Base-by-base conservation (phyloP, 1,139 yeast species). In the Nadsonia starkeyi-henricii region DNA sequence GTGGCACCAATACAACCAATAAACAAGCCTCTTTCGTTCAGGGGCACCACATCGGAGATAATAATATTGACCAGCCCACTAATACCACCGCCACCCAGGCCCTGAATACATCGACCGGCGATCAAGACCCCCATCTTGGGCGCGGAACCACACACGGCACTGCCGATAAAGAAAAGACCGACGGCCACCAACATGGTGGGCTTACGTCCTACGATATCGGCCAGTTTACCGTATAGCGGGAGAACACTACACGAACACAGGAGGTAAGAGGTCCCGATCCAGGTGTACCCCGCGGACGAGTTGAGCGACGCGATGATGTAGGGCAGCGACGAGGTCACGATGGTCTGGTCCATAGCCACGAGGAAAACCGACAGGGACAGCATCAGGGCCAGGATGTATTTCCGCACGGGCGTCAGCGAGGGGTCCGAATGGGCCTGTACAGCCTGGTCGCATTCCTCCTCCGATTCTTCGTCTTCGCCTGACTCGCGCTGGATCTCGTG, bases 51-150 rank as follows among this genome's bases (percentile, higher is more conserved):
- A 54, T 81, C 85, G 2, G 81, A 72, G 20, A 73, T 62, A 2
- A 81, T 75, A 37, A 79, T 75, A 52, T 72, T 68, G 20, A 73
- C 75, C 65, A 79, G 68, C 0, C 80, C 69, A 54, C 74, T 76
- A 28, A 80, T 72, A n/a, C 82, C 82, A 41, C 84, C 81, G 43
- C 83, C 79, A 15, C 88, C 88, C 44, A 78, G 57, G 47, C 88
- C 88, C 48, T 79, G 78, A 37, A 81, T 66, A 3, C 78, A 79
- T 58, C 88, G 67, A 1, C 85, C 86, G 1, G 76, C 83, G 51
- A 81, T 79, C 48, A 81, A 62, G 71, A 74, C 72, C 55, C 70
- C 68, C 77, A 79, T 78, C 37, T 68, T 67, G 18, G 56, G 61
- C 0, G 85, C 66, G 1, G 79, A 59, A 0, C 79, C 85, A 18